A percentile compares a stretch with the other conserved stretches of the same genome.
Evolutionary conservation across 768 basidiomycete genomes (phyloP).

Genomic region (Daedaleopsis nitida): DNA sequence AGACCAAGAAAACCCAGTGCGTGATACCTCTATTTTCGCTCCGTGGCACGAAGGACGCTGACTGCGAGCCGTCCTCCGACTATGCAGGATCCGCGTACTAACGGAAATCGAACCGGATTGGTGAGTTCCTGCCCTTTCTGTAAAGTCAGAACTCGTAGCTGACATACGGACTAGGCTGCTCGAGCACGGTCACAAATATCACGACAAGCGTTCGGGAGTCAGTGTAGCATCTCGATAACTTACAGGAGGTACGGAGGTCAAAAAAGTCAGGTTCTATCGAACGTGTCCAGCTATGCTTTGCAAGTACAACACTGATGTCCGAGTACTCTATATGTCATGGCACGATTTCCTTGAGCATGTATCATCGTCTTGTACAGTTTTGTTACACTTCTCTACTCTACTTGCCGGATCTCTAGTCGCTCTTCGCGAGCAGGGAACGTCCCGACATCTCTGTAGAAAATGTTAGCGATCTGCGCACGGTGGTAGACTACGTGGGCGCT

Average conservation of each 20-base stretch:
- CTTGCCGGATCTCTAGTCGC: background rate
- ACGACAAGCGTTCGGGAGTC: constrained; percentile 33
- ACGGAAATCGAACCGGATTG: constrained; percentile 97
- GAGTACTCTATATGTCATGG: too few relatives aligned
- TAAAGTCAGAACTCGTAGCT: constrained; percentile 5
- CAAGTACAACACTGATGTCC: too few relatives aligned
- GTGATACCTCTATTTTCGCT: constrained; percentile 28
- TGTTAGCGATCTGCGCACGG: constrained; percentile 4
- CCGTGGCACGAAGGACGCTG: background rate
- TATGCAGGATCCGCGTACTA: constrained; percentile 78
- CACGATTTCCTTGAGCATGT: too few relatives aligned
- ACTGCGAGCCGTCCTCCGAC: constrained; percentile 17
- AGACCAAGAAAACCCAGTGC: constrained; percentile 92
- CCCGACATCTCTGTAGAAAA: constrained; percentile 31
- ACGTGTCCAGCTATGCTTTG: background rate
- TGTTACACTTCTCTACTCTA: background rate
- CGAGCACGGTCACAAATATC: constrained; percentile 51
- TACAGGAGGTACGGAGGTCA: background rate
- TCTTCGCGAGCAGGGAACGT: constrained; percentile 31
- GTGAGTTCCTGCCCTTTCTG: constrained; percentile 39
- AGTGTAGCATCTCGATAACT: constrained; percentile 14
- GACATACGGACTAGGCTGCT: constrained; percentile 40
- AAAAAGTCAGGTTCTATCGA: too few relatives aligned
- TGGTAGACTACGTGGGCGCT: constrained; percentile 16
- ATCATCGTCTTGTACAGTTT: background rate